Base-by-base conservation (phyloP, 2,329 filamentous ascomycete genomes). In the Malbranchea zuffiana region DNA sequence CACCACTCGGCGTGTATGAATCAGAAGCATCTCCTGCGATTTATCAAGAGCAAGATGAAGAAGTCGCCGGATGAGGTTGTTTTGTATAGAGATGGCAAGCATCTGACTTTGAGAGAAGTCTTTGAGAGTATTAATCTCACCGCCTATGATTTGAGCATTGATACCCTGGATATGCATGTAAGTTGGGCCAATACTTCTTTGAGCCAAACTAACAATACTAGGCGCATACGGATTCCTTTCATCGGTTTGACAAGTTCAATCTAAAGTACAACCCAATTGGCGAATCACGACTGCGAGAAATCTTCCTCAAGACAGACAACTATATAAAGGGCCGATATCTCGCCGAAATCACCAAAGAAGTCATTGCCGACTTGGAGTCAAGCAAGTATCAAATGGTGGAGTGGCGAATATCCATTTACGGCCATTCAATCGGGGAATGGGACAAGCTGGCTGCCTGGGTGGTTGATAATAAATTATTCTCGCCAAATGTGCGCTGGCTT, bases 11-110 rank as follows among this genome's bases (percentile, higher is more conserved):
- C 90, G 16, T 98, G 90, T 59, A 98, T 98, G 90, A 98, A 98
- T 56, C 90, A 98, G 61, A 98, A 98, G 63, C 90, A 98, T 71
- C 66, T 98, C 40, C 68, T 98, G 43, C 84, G 90, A 37, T 98
- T 98, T 62, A 98, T 98, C 68, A 98, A 98, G 64, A 94, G 86
- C 63, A 98, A 98, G 65, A 95, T 98, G 85, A 96, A 95, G 72
- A 98, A 94, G 61, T 90, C 75, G 12, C 86, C 87, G 0, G 83
- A 96, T 52, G 90, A 98, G 63, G 77, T 90, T 20, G 90, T 98
- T 5, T 72, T 98, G 29, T 92, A 78, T 59, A 75, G 90, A 54
- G 90, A 98, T 58, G 88, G 82, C 42, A 93, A 88, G 59, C 77
- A 93, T 59, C 68, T 98, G 49, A 96, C 90, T 1, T 64, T 98